These are phyloP conservation scores for Agrocybe chaxingu DNA, from an alignment of 768 basidiomycete species.

Conservation along the genomic window DNA sequence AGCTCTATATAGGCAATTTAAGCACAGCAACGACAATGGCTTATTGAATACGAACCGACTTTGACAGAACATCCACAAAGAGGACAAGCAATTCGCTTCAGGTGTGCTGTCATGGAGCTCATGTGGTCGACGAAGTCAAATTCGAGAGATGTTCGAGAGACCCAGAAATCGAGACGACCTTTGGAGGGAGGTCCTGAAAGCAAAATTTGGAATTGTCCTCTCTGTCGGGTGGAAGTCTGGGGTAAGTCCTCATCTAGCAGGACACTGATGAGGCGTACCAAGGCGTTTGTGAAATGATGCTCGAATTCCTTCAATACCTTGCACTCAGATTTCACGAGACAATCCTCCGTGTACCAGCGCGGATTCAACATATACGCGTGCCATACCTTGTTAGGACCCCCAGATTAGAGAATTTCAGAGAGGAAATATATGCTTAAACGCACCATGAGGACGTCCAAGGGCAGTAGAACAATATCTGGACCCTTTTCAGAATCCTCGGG, in stretches of 20 bases:
- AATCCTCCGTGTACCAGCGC: slow-evolving; percentile 31
- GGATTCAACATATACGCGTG: slow-evolving; percentile 35
- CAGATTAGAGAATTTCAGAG: background rate
- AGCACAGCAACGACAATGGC: too few species aligned
- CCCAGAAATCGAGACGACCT: slow-evolving; percentile 15
- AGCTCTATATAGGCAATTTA: too few species aligned
- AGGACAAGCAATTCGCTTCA: slow-evolving; percentile 21
- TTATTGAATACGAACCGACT: background rate
- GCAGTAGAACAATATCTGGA: slow-evolving; percentile 23
- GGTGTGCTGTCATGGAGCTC: background rate
- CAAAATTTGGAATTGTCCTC: slow-evolving; percentile 8
- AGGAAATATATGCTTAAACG: background rate
- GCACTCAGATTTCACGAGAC: slow-evolving; percentile 17
- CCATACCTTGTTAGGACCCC: slow-evolving; percentile 24
- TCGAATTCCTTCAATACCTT: slow-evolving; percentile 19
- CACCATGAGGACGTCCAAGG: slow-evolving; percentile 36
- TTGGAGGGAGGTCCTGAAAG: slow-evolving; percentile 9
- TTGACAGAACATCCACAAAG: slow-evolving; percentile 11
- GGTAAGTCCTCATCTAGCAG: background rate
- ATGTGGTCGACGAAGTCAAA: slow-evolving; percentile 12
- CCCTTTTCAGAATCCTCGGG: slow-evolving; percentile 6
- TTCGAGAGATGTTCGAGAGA: slow-evolving; percentile 8
- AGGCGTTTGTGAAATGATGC: slow-evolving; percentile 9
- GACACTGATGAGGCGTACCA: slow-evolving; percentile 12
- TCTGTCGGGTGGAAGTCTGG: background rate